Percentiles rank a stretch among this genome's conserved stretches.
phyloP scores from a whole-genome alignment of 805 yeast species.

The Zygotorulaspora danielsina region DNA sequence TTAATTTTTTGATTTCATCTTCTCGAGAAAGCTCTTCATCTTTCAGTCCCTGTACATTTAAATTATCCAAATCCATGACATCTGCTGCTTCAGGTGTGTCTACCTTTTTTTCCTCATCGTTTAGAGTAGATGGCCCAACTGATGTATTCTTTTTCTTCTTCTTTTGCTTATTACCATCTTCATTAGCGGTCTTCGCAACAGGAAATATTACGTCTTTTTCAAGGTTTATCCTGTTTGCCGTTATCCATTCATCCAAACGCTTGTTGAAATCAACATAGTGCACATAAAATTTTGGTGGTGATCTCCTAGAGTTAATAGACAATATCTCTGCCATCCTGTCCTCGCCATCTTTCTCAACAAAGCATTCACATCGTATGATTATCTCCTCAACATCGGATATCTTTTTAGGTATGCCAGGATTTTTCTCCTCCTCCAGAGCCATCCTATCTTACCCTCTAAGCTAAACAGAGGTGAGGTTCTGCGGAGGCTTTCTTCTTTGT shows the following conservation, averaged over 20 bases:
- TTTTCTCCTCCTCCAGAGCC: conserved; percentile 25
- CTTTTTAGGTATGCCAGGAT: conserved; percentile 27
- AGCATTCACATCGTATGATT: conserved; percentile 74
- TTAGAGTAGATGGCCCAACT: conserved; percentile 8
- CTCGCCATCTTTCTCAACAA: conserved; percentile 75
- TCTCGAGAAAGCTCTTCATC: conserved; percentile 75
- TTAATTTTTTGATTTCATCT: conserved; percentile 84
- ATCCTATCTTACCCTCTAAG: too few relatives aligned
- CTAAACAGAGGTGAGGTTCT: too few relatives aligned
- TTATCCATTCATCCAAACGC: conserved; percentile 94
- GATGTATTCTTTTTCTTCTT: conserved; percentile 37
- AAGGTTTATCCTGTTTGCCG: conserved; percentile 64
- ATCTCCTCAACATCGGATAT: conserved; percentile 45
- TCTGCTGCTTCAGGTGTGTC: conserved; percentile 44
- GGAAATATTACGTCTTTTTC: conserved; percentile 70
- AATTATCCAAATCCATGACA: conserved; percentile 77
- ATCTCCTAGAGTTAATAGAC: conserved; percentile 68
- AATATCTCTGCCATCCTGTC: conserved; percentile 80
- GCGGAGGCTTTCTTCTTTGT: too few relatives aligned
- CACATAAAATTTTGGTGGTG: conserved; percentile 78
- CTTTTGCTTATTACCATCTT: conserved; percentile 36
- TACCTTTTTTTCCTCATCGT: conserved; percentile 14
- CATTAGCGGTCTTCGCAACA: conserved; percentile 48
- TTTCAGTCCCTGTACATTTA: conserved; percentile 76
- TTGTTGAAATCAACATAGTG: conserved; percentile 94